Evolutionary conservation across 73 alveolate genomes (phyloP).

Genomic region (Blepharisma stoltei): DNA sequence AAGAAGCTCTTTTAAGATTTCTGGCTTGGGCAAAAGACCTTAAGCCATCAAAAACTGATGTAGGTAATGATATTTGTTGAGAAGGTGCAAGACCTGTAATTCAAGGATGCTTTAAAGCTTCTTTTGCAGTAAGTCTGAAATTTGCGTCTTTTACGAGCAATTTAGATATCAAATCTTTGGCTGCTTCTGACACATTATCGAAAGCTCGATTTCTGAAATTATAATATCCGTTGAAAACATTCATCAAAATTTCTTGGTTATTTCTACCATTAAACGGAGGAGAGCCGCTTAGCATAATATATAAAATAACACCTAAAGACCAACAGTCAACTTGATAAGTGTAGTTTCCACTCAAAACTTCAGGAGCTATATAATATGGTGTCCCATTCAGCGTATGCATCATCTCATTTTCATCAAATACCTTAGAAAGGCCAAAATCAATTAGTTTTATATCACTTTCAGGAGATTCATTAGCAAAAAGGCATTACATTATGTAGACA

Average conservation of each 20-base stretch:
- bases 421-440: slow-evolving; percentile 75
- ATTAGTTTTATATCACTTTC: slow-evolving; percentile 66
- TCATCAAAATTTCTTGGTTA: slow-evolving; percentile 72
- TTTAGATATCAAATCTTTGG: slow-evolving; percentile 65
- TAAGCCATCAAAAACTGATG: slow-evolving; percentile 33
- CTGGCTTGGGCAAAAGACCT: slow-evolving; percentile 32
- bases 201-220: slow-evolving; percentile 49
- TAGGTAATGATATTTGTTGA: slow-evolving; percentile 23
- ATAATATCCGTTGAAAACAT: slow-evolving; percentile 54
- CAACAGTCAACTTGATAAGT: slow-evolving; percentile 79
- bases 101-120: slow-evolving; percentile 83
- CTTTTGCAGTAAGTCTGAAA: slow-evolving; percentile 70
- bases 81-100: slow-evolving; percentile 42
- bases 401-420: slow-evolving; percentile 37
- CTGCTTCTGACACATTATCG: slow-evolving; percentile 59
- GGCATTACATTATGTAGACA: no score
- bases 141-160: slow-evolving; percentile 64
- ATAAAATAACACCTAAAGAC: slow-evolving; percentile 84
- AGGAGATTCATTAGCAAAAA: slow-evolving; percentile 59
- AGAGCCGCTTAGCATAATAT: slow-evolving; percentile 73
- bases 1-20: slow-evolving; percentile 53
- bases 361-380: slow-evolving; percentile 89
- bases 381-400: slow-evolving; percentile 69
- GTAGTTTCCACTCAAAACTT: slow-evolving; percentile 72
- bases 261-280: slow-evolving; percentile 84